These are phyloP conservation scores for Dryadomyces sulphureus DNA, from an alignment of 2,329 filamentous ascomycete genomes.

Conservation along the genomic window DNA sequence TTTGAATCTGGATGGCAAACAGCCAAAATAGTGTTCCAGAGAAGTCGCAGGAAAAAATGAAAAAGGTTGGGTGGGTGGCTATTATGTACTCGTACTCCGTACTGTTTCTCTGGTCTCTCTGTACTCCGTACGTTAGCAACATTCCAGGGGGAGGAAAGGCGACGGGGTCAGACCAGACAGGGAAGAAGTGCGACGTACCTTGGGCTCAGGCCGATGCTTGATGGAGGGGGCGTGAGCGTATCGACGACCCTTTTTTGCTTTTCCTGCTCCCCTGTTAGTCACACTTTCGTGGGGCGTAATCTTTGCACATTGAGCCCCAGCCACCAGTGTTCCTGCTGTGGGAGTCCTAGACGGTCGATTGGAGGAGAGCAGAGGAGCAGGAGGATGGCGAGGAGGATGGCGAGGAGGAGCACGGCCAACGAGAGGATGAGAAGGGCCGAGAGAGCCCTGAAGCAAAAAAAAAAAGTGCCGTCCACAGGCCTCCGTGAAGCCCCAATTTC, in stretches of 20 bases:
- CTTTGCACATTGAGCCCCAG: not conserved
- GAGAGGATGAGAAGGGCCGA: too few species aligned
- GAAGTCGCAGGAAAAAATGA: not conserved
- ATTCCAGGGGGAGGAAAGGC: not conserved
- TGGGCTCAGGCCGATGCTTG: not conserved
- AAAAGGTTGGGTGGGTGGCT: conserved; percentile 4
- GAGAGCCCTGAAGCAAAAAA: not conserved
- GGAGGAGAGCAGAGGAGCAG: too few species aligned
- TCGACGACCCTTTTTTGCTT: conserved; percentile 6
- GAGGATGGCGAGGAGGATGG: too few species aligned
- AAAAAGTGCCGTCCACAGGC: too few species aligned
- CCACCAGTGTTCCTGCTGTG: not conserved
- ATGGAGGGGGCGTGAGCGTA: conserved; percentile 13
- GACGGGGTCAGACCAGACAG: conserved; percentile 6
- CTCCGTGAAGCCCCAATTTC: conserved; percentile 4
- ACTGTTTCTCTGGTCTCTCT: not conserved
- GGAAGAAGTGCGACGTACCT: conserved; percentile 5
- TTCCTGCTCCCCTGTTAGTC: conserved; percentile 7
- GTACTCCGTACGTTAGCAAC: not conserved
- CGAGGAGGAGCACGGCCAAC: too few species aligned
- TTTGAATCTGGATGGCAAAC: conserved; percentile 5
- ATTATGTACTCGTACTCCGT: conserved; percentile 5
- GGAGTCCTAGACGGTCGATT: not conserved
- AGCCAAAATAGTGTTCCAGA: conserved; percentile 6
- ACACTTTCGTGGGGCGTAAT: conserved; percentile 6